Evolutionary conservation across 768 basidiomycete genomes (phyloP).

Genomic region (Lactarius indigo): DNA sequence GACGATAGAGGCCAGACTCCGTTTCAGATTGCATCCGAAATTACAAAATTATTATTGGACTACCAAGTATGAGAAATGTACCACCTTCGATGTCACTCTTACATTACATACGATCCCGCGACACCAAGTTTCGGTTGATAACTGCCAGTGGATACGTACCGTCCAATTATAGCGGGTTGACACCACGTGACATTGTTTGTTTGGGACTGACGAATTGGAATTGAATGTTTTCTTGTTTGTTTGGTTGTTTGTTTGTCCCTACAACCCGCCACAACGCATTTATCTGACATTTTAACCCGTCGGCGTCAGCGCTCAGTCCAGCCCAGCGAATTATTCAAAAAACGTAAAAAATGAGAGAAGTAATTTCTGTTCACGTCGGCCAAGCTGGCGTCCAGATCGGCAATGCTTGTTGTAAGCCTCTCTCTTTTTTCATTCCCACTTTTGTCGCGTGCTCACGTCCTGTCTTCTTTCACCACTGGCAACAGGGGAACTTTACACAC

Average conservation of each 20-base stretch:
- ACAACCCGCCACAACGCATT: neutral
- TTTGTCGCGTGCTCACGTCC: constrained; percentile 26
- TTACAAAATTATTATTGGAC: too few relatives aligned
- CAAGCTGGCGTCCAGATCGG: constrained; percentile 95
- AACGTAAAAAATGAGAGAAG: constrained; percentile 67
- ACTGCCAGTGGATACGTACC: too few relatives aligned
- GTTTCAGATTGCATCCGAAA: too few relatives aligned
- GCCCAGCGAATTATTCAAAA: neutral
- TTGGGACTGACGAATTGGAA: neutral
- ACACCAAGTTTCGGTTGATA: too few relatives aligned
- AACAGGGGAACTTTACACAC: constrained; percentile 94
- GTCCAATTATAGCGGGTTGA: too few relatives aligned
- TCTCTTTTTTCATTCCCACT: constrained; percentile 17
- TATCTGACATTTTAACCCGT: neutral
- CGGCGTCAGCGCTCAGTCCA: constrained; percentile 2
- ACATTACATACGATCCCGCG: too few relatives aligned
- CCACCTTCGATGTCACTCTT: too few relatives aligned
- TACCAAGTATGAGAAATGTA: too few relatives aligned
- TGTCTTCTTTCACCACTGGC: constrained; percentile 14
- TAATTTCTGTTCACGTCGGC: constrained; percentile 94
- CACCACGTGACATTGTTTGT: too few relatives aligned
- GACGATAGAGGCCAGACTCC: too few relatives aligned
- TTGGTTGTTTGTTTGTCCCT: constrained; percentile 7
- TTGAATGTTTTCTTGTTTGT: neutral
- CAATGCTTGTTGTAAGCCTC: constrained; percentile 88